Conservation (phyloP, 768 basidiomycete genomes). For the Pleurotus tuoliensis region DNA sequence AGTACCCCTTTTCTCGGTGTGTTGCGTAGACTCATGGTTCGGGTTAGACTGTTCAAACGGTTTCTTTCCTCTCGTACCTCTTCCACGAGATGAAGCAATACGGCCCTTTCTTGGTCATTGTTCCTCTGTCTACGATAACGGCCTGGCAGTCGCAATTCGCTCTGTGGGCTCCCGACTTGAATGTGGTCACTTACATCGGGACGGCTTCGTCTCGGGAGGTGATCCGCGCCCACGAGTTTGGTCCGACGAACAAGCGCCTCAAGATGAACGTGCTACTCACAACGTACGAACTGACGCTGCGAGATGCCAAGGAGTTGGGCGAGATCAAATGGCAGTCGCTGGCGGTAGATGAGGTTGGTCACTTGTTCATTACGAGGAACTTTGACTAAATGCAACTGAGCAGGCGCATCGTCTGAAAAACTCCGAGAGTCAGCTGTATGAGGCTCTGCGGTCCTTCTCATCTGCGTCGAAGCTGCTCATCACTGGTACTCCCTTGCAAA, state of each 20-base stretch:
- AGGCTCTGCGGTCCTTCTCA: slow-evolving; percentile 85
- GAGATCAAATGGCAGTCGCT: slow-evolving; percentile 98
- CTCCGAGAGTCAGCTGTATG: slow-evolving; percentile 94
- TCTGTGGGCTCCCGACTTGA: slow-evolving; percentile 93
- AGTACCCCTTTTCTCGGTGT: neutral
- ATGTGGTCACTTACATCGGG: slow-evolving; percentile 96
- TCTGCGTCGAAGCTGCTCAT: slow-evolving; percentile 93
- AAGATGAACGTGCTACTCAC: slow-evolving; percentile 97
- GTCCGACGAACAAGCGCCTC: slow-evolving; percentile 79
- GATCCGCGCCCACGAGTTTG: slow-evolving; percentile 92
- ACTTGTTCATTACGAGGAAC: neutral
- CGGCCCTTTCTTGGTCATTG: slow-evolving; percentile 96
- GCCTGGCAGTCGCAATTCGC: slow-evolving; percentile 97
- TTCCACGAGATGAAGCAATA: slow-evolving; percentile 91
- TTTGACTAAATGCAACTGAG: slow-evolving; percentile 13
- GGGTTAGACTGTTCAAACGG: slow-evolving; percentile 87
- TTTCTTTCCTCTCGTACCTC: slow-evolving; percentile 90
- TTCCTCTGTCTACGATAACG: slow-evolving; percentile 95
- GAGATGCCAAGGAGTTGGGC: slow-evolving; percentile 83
- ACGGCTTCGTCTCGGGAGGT: slow-evolving; percentile 83
- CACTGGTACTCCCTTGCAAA: slow-evolving; percentile 97
- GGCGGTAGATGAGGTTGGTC: slow-evolving; percentile 87
- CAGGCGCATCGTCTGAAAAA: slow-evolving; percentile 98
- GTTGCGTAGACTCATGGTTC: neutral
- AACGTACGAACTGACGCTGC: slow-evolving; percentile 92